These are phyloP conservation scores for Nakazawaea pomicola DNA, from an alignment of 805 yeast genomes.

Conservation along the genomic window DNA sequence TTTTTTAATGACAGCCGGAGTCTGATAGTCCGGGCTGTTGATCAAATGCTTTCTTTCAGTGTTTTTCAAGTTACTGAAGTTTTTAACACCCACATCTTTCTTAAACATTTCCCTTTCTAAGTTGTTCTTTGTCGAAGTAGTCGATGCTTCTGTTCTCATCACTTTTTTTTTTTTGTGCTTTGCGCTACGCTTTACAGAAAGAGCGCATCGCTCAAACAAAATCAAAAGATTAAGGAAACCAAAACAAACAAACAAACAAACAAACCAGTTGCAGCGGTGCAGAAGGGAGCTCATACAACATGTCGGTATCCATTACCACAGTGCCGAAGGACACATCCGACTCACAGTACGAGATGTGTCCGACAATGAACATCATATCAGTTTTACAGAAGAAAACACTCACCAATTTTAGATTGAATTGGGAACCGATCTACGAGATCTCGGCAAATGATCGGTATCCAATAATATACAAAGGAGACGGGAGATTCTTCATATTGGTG, in stretches of 20 bases:
- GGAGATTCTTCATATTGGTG: conserved; percentile 24
- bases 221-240: too few relatives aligned
- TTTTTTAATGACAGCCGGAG: conserved; percentile 56
- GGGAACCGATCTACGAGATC: conserved; percentile 27
- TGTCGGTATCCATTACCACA: not conserved
- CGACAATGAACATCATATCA: conserved; percentile 29
- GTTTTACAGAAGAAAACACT: conserved; percentile 23
- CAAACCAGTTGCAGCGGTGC: too few relatives aligned
- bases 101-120: too few relatives aligned
- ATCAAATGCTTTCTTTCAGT: conserved; percentile 68
- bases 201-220: too few relatives aligned
- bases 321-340: conserved; percentile 1
- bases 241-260: too few relatives aligned
- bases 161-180: too few relatives aligned
- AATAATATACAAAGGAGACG: conserved; percentile 27
- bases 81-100: conserved; percentile 57
- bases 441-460: conserved; percentile 10
- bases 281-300: not conserved
- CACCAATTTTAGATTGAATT: conserved; percentile 26
- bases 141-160: too few relatives aligned
- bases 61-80: conserved; percentile 73
- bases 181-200: too few relatives aligned
- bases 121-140: too few relatives aligned
- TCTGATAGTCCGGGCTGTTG: conserved; percentile 31
- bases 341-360: conserved; percentile 18